A percentile compares a stretch with the other conserved stretches of the same genome.
Conservation (phyloP, 192 early-diverging fungal genomes). For the Chytriomyces confervae region DNA sequence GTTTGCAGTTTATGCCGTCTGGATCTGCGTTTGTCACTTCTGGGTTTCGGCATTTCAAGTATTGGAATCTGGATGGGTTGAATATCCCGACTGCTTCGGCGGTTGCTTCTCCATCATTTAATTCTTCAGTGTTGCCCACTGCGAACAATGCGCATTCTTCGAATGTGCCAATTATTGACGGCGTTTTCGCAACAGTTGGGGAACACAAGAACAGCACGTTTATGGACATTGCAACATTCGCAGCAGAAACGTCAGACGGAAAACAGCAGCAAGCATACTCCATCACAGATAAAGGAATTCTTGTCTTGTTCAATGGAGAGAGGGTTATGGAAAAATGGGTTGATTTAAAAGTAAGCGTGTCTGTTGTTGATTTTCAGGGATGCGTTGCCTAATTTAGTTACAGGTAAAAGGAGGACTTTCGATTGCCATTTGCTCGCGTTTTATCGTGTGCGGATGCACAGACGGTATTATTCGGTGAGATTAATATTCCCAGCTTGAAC, state of each 20-base stretch:
- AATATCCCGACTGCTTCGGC: slow-evolving; percentile 28
- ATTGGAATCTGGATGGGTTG: slow-evolving; percentile 71
- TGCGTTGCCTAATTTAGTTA: not conserved
- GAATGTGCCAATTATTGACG: slow-evolving; percentile 57
- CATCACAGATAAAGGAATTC: slow-evolving; percentile 70
- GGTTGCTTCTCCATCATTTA: not conserved
- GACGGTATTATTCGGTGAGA: slow-evolving; percentile 74
- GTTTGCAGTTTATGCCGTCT: slow-evolving; percentile 60
- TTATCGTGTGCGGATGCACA: slow-evolving; percentile 74
- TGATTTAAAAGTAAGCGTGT: slow-evolving; percentile 68
- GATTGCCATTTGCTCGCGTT: slow-evolving; percentile 61
- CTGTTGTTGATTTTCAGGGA: slow-evolving; percentile 14
- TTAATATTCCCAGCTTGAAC: not conserved
- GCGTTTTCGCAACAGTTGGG: slow-evolving; percentile 68
- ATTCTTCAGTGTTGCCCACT: not conserved
- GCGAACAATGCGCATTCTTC: not conserved
- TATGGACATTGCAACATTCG: slow-evolving; percentile 59
- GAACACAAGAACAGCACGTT: slow-evolving; percentile 73
- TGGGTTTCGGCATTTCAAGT: slow-evolving; percentile 78
- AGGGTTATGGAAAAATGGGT: slow-evolving; percentile 80
- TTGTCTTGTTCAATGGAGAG: slow-evolving; percentile 69
- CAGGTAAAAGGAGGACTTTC: slow-evolving; percentile 72
- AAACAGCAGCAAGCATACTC: slow-evolving; percentile 62
- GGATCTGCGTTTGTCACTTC: slow-evolving; percentile 78
- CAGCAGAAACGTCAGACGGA: slow-evolving; percentile 8